These are phyloP conservation scores for Anthracocystis walkeri DNA, from an alignment of 1,284 basidiomycete genomes.

Conservation along the genomic window DNA sequence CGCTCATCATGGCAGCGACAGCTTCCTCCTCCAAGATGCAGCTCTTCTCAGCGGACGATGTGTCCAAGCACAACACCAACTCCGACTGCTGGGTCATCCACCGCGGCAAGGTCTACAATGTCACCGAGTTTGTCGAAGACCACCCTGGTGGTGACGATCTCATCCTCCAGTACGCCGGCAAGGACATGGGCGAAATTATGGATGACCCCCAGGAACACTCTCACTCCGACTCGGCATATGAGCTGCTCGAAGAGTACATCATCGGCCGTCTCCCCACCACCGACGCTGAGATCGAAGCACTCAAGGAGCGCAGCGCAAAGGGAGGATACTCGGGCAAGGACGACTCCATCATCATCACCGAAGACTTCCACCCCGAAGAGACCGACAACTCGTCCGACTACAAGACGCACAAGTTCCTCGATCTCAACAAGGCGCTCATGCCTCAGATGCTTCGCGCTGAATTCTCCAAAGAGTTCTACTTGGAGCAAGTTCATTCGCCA, in stretches of 20 bases:
- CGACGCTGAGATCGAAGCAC: slow-evolving; percentile 41
- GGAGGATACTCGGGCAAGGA: slow-evolving; percentile 62
- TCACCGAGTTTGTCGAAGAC: slow-evolving; percentile 72
- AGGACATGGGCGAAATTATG: slow-evolving; percentile 86
- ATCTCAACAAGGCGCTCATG: slow-evolving; percentile 86
- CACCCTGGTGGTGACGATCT: slow-evolving; percentile 73
- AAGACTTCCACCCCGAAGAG: slow-evolving; percentile 65
- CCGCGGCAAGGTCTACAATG: slow-evolving; percentile 72
- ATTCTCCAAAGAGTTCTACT: slow-evolving; percentile 93
- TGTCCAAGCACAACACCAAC: slow-evolving; percentile 73
- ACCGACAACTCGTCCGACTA: slow-evolving; percentile 69
- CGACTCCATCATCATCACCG: slow-evolving; percentile 76
- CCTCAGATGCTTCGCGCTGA: slow-evolving; percentile 85
- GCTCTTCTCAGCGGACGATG: slow-evolving; percentile 50
- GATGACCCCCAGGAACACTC: slow-evolving; percentile 84
- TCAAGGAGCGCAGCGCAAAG: slow-evolving; percentile 30
- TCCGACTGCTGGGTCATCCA: slow-evolving; percentile 74
- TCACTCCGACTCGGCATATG: slow-evolving; percentile 92
- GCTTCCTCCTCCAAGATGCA: slow-evolving; percentile 44
- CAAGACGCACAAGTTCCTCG: slow-evolving; percentile 90
- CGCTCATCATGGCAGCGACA: slow-evolving; percentile 23
- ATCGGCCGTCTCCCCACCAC: slow-evolving; percentile 58
- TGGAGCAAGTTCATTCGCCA: slow-evolving; percentile 93
- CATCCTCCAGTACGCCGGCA: slow-evolving; percentile 78
- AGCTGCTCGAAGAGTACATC: slow-evolving; percentile 84